Conservation (phyloP, 352 stramenopile species). For the Phytophthora palmivora region DNA sequence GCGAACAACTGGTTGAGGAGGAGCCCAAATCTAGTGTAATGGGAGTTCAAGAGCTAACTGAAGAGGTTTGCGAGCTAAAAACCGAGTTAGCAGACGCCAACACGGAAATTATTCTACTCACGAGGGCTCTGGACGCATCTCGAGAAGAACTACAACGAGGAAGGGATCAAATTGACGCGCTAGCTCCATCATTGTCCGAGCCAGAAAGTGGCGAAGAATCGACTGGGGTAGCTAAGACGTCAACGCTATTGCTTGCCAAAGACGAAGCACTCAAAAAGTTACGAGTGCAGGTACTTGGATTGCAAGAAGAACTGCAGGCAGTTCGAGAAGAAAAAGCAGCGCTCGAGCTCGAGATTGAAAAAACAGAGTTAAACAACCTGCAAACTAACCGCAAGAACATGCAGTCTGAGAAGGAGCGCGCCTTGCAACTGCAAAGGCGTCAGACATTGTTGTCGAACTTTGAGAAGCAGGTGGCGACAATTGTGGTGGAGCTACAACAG, state of each 20-base stretch:
- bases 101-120: constrained; percentile 34
- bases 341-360: constrained; percentile 36
- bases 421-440: constrained; percentile 46
- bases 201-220: constrained; percentile 30
- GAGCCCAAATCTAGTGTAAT: constrained; percentile 11
- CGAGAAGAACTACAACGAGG: constrained; percentile 31
- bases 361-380: constrained; percentile 42
- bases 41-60: constrained; percentile 15
- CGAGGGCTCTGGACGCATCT: constrained; percentile 27
- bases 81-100: constrained; percentile 31
- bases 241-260: constrained; percentile 22
- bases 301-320: constrained; percentile 41
- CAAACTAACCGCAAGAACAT: constrained; percentile 39
- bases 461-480: constrained; percentile 39
- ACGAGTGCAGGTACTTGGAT: constrained; percentile 30
- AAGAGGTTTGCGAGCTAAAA: constrained; percentile 35
- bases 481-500: constrained; percentile 58
- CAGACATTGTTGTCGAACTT: constrained; percentile 52
- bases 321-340: constrained; percentile 39
- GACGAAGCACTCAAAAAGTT: constrained; percentile 41
- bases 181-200: constrained; percentile 22
- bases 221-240: constrained; percentile 12
- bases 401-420: constrained; percentile 48
- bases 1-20: constrained; percentile 7
- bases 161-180: constrained; percentile 20